A percentile compares a stretch with the other conserved stretches of the same genome.
phyloP scores from a whole-genome alignment of 73 alveolate species.

The Paramecium pentaurelia region DNA sequence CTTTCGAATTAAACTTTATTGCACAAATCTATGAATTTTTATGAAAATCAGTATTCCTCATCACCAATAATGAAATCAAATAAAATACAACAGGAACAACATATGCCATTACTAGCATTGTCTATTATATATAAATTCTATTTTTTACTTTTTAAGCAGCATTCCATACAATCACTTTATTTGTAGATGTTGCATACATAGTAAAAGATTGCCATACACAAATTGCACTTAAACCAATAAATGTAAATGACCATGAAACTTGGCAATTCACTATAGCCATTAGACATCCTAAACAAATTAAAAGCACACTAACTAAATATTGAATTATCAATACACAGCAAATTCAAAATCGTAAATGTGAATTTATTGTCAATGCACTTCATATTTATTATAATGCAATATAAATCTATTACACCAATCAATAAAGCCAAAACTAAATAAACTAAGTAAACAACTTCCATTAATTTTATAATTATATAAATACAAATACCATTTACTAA shows the following conservation, averaged over 20 bases:
- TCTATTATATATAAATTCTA: not conserved
- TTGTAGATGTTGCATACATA: not conserved
- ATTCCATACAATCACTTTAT: not conserved
- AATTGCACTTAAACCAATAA: not conserved
- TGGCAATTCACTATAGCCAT: not conserved
- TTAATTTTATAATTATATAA: not conserved
- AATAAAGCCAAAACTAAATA: not conserved
- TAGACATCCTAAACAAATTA: not conserved
- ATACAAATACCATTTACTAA: not conserved
- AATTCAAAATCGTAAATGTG: not conserved
- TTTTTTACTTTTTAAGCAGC: not conserved
- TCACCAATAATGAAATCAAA: not conserved
- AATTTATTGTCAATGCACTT: not conserved
- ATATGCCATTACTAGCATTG: not conserved
- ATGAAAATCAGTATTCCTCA: not conserved
- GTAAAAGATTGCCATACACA: slow-evolving; percentile 13
- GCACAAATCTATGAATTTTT: not conserved
- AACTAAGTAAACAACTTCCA: not conserved
- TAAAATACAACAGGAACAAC: not conserved
- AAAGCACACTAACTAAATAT: slow-evolving; percentile 12
- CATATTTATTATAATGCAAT: not conserved
- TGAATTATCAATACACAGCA: not conserved
- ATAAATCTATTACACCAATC: not conserved
- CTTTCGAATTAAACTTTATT: not conserved
- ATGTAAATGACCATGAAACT: not conserved